Conservation (phyloP, 495 filamentous ascomycete genomes). For the Neurospora sp. region DNA sequence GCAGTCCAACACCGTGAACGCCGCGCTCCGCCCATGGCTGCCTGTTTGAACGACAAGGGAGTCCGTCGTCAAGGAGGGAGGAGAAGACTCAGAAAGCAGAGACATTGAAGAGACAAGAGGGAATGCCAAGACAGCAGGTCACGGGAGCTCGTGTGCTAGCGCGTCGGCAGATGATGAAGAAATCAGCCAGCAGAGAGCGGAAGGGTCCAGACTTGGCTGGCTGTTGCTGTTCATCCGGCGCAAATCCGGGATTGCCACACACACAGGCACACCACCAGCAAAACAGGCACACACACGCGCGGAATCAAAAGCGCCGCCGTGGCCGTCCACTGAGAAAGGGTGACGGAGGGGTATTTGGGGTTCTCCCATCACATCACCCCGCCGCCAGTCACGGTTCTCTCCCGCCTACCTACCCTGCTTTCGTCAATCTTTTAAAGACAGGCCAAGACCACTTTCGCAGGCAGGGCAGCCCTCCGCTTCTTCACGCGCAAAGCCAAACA, state of each 20-base stretch:
- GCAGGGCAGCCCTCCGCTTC: neutral
- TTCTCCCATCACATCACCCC: neutral
- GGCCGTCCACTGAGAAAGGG: neutral
- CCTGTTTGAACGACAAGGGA: neutral
- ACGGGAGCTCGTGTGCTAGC: conserved; percentile 26
- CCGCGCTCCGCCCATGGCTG: neutral
- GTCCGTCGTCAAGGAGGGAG: neutral
- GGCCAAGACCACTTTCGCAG: neutral
- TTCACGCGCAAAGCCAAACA: neutral
- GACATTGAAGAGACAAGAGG: neutral
- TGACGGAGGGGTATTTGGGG: neutral
- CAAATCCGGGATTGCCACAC: neutral
- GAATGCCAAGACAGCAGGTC: conserved; percentile 6
- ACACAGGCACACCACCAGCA: neutral
- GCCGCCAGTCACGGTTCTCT: neutral
- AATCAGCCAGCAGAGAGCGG: conserved; percentile 3
- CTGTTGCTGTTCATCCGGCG: conserved; percentile 6
- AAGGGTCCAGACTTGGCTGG: conserved; percentile 3
- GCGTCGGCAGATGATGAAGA: conserved; percentile 8
- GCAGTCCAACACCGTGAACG: neutral
- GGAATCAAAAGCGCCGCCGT: neutral
- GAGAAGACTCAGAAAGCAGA: neutral
- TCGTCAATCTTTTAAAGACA: neutral
- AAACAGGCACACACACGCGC: neutral
- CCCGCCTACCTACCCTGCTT: neutral